phyloP scores from a whole-genome alignment of 2,329 filamentous ascomycete genomes.

The Trichophyton equinum region DNA sequence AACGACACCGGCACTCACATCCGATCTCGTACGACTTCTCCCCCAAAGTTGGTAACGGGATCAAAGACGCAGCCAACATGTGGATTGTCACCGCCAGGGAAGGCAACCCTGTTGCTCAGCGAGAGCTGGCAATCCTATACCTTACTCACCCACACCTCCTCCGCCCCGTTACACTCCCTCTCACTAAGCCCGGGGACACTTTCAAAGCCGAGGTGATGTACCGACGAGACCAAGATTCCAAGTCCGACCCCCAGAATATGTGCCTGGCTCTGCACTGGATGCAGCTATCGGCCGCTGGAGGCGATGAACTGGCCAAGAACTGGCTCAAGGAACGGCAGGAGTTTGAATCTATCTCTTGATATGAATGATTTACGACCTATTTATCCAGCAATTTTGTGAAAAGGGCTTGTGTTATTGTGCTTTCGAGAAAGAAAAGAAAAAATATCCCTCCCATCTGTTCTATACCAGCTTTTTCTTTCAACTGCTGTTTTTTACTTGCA shows the following conservation, averaged over 20 bases:
- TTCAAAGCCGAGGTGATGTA: constrained; percentile 82
- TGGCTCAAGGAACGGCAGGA: constrained; percentile 63
- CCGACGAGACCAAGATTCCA: constrained; percentile 46
- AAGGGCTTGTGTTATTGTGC: constrained; percentile 10
- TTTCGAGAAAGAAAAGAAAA: neutral
- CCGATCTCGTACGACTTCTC: constrained; percentile 22
- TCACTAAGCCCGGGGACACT: constrained; percentile 73
- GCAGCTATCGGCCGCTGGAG: constrained; percentile 75
- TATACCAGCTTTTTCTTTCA: constrained; percentile 14
- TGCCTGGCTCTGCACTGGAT: constrained; percentile 96
- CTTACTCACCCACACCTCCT: constrained; percentile 82
- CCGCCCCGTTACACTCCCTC: constrained; percentile 63
- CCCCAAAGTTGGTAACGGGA: constrained; percentile 21
- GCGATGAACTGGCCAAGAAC: constrained; percentile 70
- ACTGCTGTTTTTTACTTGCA: constrained; percentile 6
- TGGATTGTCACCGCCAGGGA: constrained; percentile 90
- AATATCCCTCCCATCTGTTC: constrained; percentile 14
- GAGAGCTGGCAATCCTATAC: constrained; percentile 87
- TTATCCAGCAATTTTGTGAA: neutral
- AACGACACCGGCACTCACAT: constrained; percentile 23
- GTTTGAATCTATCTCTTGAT: constrained; percentile 46
- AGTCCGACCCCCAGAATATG: constrained; percentile 78
- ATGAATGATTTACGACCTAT: neutral
- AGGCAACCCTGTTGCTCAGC: constrained; percentile 74
- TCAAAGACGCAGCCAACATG: constrained; percentile 73